phyloP scores from a whole-genome alignment of 2,329 filamentous ascomycete species.

The Cladophialophora carrionii region DNA sequence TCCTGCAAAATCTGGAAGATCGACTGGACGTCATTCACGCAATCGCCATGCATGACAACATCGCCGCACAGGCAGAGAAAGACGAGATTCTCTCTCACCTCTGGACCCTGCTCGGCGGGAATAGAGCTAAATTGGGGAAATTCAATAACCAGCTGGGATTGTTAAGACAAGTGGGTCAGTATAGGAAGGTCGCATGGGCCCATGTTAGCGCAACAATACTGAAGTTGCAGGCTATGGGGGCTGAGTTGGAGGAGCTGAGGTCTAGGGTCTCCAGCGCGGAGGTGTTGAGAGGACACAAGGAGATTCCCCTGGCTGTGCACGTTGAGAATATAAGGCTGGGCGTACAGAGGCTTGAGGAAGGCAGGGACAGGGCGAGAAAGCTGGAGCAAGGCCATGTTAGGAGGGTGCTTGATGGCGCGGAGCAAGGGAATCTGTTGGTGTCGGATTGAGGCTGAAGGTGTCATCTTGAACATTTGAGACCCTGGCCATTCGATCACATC shows the following conservation, averaged over 20 bases:
- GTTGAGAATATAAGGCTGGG: conserved; percentile 74
- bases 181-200: conserved; percentile 66
- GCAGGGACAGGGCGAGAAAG: conserved; percentile 62
- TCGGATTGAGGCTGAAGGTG: neutral
- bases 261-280: conserved; percentile 68
- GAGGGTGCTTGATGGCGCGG: conserved; percentile 53
- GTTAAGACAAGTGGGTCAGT: conserved; percentile 66
- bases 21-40: conserved; percentile 71
- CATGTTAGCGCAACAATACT: conserved; percentile 72
- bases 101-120: conserved; percentile 75
- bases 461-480: neutral
- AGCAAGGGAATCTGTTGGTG: conserved; percentile 17
- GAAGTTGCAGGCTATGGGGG: conserved; percentile 73
- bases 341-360: conserved; percentile 70
- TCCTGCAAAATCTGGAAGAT: conserved; percentile 70
- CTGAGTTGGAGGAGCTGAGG: conserved; percentile 70
- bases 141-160: conserved; percentile 67
- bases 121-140: conserved; percentile 62
- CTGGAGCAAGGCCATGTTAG: conserved; percentile 63
- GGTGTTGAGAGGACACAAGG: conserved; percentile 38
- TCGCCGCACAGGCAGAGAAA: conserved; percentile 61
- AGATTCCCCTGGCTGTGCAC: conserved; percentile 71
- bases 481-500: neutral
- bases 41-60: conserved; percentile 67
- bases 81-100: conserved; percentile 70